Evolutionary conservation across 2,329 filamentous ascomycete genomes (phyloP).

Genomic region (Pseudocercospora fijiensis): DNA sequence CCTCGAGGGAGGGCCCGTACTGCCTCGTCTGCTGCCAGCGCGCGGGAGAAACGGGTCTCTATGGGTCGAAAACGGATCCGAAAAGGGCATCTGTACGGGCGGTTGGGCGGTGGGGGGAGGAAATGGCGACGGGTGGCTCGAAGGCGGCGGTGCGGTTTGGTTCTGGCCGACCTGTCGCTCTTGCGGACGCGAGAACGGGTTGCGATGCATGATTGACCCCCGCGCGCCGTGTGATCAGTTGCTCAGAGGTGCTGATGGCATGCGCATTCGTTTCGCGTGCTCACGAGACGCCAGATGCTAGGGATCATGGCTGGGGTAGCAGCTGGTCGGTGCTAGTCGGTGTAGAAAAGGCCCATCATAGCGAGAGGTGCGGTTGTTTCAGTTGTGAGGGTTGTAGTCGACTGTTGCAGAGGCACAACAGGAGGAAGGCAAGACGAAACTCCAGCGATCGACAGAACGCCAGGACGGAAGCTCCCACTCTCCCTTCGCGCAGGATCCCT

Average conservation of each 20-base stretch:
- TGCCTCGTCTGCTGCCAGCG: constrained; percentile 42
- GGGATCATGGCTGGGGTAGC: background rate
- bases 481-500: background rate
- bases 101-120: constrained; percentile 38
- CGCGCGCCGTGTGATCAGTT: background rate
- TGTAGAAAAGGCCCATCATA: background rate
- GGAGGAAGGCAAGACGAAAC: constrained; percentile 4
- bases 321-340: constrained; percentile 5
- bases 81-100: constrained; percentile 47
- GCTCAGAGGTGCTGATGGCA: constrained; percentile 8
- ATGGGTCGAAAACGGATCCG: constrained; percentile 47
- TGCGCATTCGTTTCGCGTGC: constrained; percentile 5
- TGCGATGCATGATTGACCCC: constrained; percentile 33
- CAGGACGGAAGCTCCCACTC: background rate
- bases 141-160: constrained; percentile 33
- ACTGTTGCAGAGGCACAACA: constrained; percentile 4
- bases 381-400: background rate
- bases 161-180: constrained; percentile 41
- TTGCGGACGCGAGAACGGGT: constrained; percentile 37
- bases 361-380: constrained; percentile 1
- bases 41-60: constrained; percentile 50
- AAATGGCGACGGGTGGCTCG: constrained; percentile 39
- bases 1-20: constrained; percentile 40
- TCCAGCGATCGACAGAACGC: background rate
- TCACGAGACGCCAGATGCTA: constrained; percentile 12